Evolutionary conservation across 2,329 filamentous ascomycete species (phyloP), one percentile per base, ranked within the genome.

Genomic region (Fusarium goolgardi): DNA sequence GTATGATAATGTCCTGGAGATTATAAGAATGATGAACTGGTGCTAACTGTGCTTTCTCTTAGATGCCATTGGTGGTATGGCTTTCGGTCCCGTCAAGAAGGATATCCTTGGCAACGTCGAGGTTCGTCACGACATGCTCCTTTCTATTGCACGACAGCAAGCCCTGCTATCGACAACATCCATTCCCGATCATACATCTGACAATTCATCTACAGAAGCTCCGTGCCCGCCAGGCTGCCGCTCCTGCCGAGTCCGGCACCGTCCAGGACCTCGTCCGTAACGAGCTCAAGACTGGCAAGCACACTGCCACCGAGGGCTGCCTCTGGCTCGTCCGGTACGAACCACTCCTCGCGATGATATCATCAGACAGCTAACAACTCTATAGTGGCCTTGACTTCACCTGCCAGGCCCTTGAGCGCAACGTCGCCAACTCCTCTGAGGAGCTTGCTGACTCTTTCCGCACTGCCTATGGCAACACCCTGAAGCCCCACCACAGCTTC

Each of bases 31-130:
- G 3, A 10, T 13, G 2, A 10, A 18, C 16, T 45, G 32, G 15
- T 44, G 51, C 70, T 71, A 63, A 74, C 35, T 37, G 5, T 18
- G 4, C 63, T 47, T 16, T 23, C 6, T 31, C n/a, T 18, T 37
- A 90, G 88, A 91, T 78, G 80, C 85, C 58, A 83, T 91, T 53
- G 88, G 88, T 65, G 85, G 86, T 44, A 87, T 91, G 34, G 94
- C 94, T 69, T 98, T 99, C 82, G 88, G 85, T 55, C 91, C 93
- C 27, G 95, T 98, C 78, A 97, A 97, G 87, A 91, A 82, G 72
- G 96, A 99, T 81, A 92, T 99, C 84, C 80, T 88, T 49, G 92
- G 92, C 78, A 99, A 99, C 82, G 87, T 98, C 82, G 94, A 94
- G 87, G 93, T 96, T 79, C 68, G 78, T 72, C 11, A 39, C 31